Base-by-base conservation (phyloP, 75 land plant species). In the Pinus albicaulis region DNA sequence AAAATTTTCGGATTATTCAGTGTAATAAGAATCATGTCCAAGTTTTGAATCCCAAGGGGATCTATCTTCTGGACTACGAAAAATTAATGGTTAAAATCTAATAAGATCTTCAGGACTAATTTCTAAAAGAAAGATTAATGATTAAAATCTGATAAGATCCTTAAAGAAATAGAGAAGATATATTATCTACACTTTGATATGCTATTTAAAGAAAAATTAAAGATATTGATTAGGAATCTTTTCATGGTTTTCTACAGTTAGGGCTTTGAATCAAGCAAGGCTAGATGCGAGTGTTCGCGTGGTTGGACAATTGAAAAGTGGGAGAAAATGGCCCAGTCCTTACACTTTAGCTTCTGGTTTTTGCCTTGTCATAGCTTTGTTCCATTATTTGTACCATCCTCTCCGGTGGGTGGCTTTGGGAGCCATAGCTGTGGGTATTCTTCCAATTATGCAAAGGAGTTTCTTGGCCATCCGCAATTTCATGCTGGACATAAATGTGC, bases 401-500 rank as follows among this genome's bases (percentile, higher is more conserved):
- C 73, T 96, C 55, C 60, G 71, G 59, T 96, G 99, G 99, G 25
- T 91, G 56, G 96, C 99, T 15, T 4, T 96, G 3, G 94, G 85
- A 7, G 90, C 99, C 8, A 89, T 88, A 0, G 90, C 81, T 2
- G 87, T 84, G 22, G 99, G 94, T 41, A 80, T 92, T 38, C 84
- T 78, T 12, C 96, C 91, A 0, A 86, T 96, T 13, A 15, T 86
- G 15, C 10, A 80, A 7, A 82, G 80, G 68, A 82, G 87, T 57
- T 10, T 90, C 1, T 87, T 83, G 0, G 86, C 94, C 12, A 19
- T 92, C 20, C 31, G 82, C 14, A 78, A 85, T 24, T 61, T 80
- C 23, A 85, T 80, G 11, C 73, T 93, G 24, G 99, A 96, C 61
- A 85, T 93, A 82, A 96, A 96, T 85, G 87, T 89, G 60, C 94